Conservation (phyloP, 1,139 yeast genomes). For the Pichia sp. region DNA sequence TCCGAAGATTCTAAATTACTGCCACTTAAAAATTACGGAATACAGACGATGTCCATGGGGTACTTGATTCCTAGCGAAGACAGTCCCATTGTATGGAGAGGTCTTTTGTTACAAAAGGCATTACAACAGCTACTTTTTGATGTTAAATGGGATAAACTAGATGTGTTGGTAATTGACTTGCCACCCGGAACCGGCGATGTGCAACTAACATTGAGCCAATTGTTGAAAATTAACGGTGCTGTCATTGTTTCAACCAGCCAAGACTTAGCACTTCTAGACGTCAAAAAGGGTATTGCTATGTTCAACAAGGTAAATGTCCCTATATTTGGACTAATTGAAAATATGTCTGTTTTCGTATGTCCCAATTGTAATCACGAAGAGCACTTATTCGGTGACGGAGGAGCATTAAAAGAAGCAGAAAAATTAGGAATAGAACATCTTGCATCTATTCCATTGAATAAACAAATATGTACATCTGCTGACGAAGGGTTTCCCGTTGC, state of each 20-base stretch:
- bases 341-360: constrained; percentile 75
- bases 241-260: constrained; percentile 84
- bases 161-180: constrained; percentile 72
- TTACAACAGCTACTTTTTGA: constrained; percentile 76
- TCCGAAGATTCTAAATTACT: constrained; percentile 51
- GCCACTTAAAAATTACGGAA: constrained; percentile 73
- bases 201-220: constrained; percentile 77
- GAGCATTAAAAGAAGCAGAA: constrained; percentile 56
- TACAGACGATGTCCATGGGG: constrained; percentile 89
- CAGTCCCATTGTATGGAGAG: constrained; percentile 81
- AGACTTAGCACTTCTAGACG: constrained; percentile 79
- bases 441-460: constrained; percentile 66
- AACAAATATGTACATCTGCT: constrained; percentile 55
- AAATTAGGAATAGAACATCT: constrained; percentile 47
- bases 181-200: constrained; percentile 95
- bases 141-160: constrained; percentile 73
- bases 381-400: constrained; percentile 71
- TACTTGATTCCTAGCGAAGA: constrained; percentile 62
- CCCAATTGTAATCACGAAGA: constrained; percentile 72
- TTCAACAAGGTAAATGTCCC: constrained; percentile 73
- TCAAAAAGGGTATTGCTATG: constrained; percentile 76
- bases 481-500: constrained; percentile 67
- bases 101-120: constrained; percentile 84
- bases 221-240: constrained; percentile 72
- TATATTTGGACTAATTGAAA: constrained; percentile 70